phyloP scores from a whole-genome alignment of 1,284 basidiomycete species.

The Garcileccinum viscosum region DNA sequence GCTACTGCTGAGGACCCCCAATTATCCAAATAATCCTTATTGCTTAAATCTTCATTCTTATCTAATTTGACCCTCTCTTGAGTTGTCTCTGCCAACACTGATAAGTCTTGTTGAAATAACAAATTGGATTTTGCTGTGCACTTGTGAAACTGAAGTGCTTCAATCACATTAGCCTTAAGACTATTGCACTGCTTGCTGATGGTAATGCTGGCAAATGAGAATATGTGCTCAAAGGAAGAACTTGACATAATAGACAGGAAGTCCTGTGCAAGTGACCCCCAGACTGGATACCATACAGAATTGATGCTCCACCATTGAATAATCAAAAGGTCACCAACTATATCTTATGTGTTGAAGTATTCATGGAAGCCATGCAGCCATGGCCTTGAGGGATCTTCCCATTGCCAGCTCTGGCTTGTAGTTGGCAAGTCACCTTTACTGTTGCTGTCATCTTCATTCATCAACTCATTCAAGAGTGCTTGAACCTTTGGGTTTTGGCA shows the following conservation, averaged over 20 bases:
- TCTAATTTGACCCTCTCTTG: neutral
- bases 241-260: neutral
- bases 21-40: neutral
- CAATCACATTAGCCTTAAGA: neutral
- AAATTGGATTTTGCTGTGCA: neutral
- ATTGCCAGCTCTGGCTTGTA: neutral
- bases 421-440: neutral
- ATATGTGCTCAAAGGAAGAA: neutral
- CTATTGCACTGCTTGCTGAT: neutral
- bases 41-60: neutral
- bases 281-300: neutral
- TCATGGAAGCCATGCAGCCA: constrained; percentile 1
- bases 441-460: constrained; percentile 1
- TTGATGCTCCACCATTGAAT: neutral
- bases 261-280: neutral
- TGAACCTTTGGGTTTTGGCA: neutral
- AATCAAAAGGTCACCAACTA: neutral
- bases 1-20: no score
- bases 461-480: neutral
- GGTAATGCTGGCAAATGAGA: neutral
- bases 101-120: neutral
- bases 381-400: neutral
- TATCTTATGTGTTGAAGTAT: constrained; percentile 2
- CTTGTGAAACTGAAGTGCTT: neutral
- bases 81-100: neutral